These are phyloP conservation scores for Climacium dendroides DNA, from an alignment of 225 moss, liverwort and hornwort species.

Conservation along the genomic window DNA sequence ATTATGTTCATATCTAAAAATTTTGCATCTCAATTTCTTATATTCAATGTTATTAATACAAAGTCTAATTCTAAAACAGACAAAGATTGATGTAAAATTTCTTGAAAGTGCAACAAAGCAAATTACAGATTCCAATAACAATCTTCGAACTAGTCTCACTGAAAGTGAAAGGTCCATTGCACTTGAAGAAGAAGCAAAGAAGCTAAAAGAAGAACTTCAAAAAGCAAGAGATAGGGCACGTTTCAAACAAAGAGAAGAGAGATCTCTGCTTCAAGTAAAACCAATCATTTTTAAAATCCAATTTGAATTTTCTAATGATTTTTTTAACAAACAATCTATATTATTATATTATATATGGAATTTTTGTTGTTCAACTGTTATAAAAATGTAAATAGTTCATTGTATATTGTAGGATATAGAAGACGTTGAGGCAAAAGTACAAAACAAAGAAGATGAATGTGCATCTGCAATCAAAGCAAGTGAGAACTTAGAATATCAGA, in stretches of 20 bases:
- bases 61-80: not conserved
- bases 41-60: not conserved
- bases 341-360: not conserved
- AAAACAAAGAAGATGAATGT: constrained; percentile 16
- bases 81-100: constrained; percentile 40
- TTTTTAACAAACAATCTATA: not conserved
- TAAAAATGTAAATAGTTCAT: not conserved
- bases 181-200: constrained; percentile 49
- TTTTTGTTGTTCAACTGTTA: not conserved
- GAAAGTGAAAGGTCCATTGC: constrained; percentile 43
- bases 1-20: not conserved
- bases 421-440: constrained; percentile 9
- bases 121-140: constrained; percentile 66
- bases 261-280: constrained; percentile 38
- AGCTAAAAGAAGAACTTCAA: constrained; percentile 41
- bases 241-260: constrained; percentile 68
- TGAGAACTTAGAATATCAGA: constrained; percentile 14
- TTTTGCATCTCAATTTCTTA: not conserved
- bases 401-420: not conserved
- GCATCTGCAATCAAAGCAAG: not conserved
- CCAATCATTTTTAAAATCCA: not conserved
- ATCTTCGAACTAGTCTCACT: constrained; percentile 52
- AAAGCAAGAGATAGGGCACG: constrained; percentile 41
- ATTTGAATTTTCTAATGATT: not conserved
- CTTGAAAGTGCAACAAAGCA: constrained; percentile 53